phyloP scores from a whole-genome alignment of 371 early-diverging fungal species.

The Batrachochytrium dendrobatidis region DNA sequence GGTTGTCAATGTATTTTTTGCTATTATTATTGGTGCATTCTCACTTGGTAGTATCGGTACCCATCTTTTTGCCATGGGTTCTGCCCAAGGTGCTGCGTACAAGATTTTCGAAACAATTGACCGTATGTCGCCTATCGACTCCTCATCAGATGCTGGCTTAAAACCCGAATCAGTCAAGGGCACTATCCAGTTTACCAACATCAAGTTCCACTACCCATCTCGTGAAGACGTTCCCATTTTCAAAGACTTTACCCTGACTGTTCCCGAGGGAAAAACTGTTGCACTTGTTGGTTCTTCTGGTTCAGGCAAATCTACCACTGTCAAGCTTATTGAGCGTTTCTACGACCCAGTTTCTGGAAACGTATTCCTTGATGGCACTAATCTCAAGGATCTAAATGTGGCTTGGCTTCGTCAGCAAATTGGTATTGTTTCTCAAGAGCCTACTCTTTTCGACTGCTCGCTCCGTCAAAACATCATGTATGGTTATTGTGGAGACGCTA shows the following conservation, averaged over 20 bases:
- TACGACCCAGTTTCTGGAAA: constrained; percentile 11
- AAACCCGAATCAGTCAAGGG: constrained; percentile 47
- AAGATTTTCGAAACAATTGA: constrained; percentile 73
- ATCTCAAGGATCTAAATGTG: constrained; percentile 36
- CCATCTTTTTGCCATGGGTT: constrained; percentile 55
- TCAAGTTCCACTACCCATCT: constrained; percentile 51
- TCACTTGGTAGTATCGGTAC: constrained; percentile 72
- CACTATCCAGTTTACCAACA: constrained; percentile 59
- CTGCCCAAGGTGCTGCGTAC: constrained; percentile 64
- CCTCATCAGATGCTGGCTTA: constrained; percentile 47
- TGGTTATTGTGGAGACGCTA: constrained; percentile 31
- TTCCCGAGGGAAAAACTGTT: constrained; percentile 46
- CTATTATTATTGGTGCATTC: constrained; percentile 49
- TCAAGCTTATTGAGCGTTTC: constrained; percentile 17
- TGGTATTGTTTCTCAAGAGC: constrained; percentile 81
- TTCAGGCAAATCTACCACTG: constrained; percentile 48
- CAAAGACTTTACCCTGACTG: constrained; percentile 39
- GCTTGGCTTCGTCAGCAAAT: constrained; percentile 63
- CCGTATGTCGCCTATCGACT: constrained; percentile 61
- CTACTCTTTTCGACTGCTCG: constrained; percentile 73
- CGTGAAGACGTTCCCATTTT: constrained; percentile 50
- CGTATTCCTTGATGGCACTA: constrained; percentile 37
- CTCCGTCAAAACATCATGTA: constrained; percentile 71
- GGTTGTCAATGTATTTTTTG: constrained; percentile 45
- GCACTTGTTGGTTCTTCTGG: constrained; percentile 49